Base-by-base conservation (phyloP, 2,329 filamentous ascomycete genomes). In the Cladosporium sp. region DNA sequence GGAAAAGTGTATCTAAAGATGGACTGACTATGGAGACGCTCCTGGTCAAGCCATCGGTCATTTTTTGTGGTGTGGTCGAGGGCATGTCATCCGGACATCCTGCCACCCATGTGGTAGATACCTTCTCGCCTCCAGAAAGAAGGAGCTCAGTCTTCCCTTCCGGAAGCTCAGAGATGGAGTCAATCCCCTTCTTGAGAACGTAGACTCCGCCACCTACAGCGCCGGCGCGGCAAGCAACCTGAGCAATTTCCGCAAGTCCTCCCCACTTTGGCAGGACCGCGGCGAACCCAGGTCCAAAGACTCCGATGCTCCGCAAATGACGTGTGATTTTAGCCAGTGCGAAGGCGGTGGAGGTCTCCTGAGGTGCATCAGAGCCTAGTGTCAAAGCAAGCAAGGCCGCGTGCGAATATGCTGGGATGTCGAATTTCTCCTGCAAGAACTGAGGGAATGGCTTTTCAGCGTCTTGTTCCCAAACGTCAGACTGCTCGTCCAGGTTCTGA, bases 211-310 rank as follows among this genome's bases (percentile, higher is more conserved):
- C 93, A 30, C 92, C 92, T 6, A 98, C 93, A 16, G 92, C 92
- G 54, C 85, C 84, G 33, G 92, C 89, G 58, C 92, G 86, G 66
- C 93, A 97, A 4, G 84, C 88, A 19, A 95, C 90, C 72, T 98
- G 92, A 25, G 87, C 83, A 53, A 97, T 82, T 69, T 98, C 92
- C 27, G 89, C 86, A 40, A 86, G 76, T 22, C 92, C 90, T 40
- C 92, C 92, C 85, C 90, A 98, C 75, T 95, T 96, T 18, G 91
- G 85, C 57, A 95, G 81, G 11, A 98, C 82, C 40, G 89, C 88
- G 45, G 88, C 88, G 65, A 97, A 97, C 8, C 92, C 90, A 41
- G 86, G 80, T 0, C 92, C 92, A 59, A 96, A 92, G 4, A 88
- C 73, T 7, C 92, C 91, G 69, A 94, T 91, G 0, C 92, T 96